These are phyloP conservation scores for Cicer yamashitae DNA, from an alignment of 306 rosid genomes.

Conservation along the genomic window DNA sequence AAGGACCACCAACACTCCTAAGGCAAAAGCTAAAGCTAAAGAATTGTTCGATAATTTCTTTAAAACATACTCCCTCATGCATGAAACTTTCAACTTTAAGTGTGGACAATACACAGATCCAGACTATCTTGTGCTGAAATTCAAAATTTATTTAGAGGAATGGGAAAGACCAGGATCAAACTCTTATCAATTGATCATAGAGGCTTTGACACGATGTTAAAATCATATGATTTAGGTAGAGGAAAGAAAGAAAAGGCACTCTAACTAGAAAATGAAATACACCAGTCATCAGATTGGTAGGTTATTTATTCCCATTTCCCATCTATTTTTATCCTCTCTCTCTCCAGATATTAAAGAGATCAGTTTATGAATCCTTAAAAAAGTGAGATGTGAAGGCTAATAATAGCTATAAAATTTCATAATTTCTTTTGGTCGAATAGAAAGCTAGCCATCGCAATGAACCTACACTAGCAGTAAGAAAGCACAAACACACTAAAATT, in stretches of 20 bases:
- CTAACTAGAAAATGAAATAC: neutral
- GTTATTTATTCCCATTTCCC: too few relatives aligned
- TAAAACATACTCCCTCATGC: neutral
- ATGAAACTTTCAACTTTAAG: neutral
- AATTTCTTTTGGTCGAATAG: too few relatives aligned
- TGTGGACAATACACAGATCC: neutral
- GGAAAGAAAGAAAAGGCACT: neutral
- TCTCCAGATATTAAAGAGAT: too few relatives aligned
- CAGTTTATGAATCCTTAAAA: too few relatives aligned
- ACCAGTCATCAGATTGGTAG: neutral
- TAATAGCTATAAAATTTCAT: too few relatives aligned
- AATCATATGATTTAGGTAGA: neutral
- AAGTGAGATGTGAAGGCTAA: too few relatives aligned
- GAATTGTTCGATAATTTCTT: neutral
- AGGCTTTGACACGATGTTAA: slow-evolving; percentile 1
- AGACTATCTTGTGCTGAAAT: slow-evolving; percentile 14
- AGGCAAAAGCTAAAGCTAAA: neutral
- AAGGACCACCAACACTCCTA: slow-evolving; percentile 11
- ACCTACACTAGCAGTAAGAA: neutral
- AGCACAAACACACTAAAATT: neutral
- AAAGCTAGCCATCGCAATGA: neutral
- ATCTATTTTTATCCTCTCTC: too few relatives aligned
- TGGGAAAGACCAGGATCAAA: slow-evolving; percentile 3
- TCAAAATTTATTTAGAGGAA: slow-evolving; percentile 15
- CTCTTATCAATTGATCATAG: neutral